Evolutionary conservation across 2,329 filamentous ascomycete species (phyloP).

Genomic region (Aureobasidium melanogenum): DNA sequence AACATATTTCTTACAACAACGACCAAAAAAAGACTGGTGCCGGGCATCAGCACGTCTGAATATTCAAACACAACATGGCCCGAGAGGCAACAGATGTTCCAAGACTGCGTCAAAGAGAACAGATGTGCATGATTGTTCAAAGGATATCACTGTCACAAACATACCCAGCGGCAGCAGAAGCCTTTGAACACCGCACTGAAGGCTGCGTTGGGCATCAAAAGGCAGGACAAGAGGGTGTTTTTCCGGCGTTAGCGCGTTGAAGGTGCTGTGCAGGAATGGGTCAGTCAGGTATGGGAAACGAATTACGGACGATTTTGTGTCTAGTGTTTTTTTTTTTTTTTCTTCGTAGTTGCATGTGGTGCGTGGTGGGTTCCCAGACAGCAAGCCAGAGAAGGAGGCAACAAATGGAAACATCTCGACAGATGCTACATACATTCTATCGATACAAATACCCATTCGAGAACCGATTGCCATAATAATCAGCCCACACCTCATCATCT

Average conservation of each 20-base stretch:
- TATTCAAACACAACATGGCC: background rate
- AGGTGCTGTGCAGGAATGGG: background rate
- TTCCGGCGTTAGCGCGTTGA: background rate
- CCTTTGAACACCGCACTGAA: background rate
- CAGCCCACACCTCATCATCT: conserved; percentile 22
- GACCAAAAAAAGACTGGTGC: background rate
- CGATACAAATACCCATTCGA: conserved; percentile 22
- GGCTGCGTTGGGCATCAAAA: background rate
- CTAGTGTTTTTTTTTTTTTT: background rate
- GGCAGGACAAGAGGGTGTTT: background rate
- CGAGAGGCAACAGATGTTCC: background rate
- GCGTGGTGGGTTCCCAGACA: background rate
- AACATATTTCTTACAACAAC: background rate
- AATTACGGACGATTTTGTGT: background rate
- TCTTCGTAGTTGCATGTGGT: background rate
- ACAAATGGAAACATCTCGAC: too few species aligned
- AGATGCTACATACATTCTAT: too few species aligned
- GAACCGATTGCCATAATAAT: conserved; percentile 27
- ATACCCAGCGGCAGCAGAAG: background rate
- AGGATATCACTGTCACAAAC: background rate
- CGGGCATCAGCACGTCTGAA: background rate
- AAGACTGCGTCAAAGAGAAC: background rate
- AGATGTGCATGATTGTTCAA: background rate
- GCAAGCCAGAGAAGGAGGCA: background rate
- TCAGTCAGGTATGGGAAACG: background rate